Evolutionary conservation across 208 protist genomes (phyloP).

Genomic region (Acanthamoeba sp.): DNA sequence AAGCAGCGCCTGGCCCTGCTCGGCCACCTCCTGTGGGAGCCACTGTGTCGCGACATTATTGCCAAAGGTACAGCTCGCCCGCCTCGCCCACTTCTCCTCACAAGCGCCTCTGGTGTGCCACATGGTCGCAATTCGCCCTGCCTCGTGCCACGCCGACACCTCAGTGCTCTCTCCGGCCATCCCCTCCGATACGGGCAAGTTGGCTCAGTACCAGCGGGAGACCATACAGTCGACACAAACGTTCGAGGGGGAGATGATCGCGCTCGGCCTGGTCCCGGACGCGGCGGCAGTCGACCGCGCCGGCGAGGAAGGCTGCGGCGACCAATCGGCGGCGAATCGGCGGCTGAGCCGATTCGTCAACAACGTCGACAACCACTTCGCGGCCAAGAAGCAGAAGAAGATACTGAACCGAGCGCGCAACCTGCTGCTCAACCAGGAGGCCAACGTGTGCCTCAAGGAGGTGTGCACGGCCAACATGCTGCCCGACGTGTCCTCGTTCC

Average conservation of each 20-base stretch:
- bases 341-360: constrained; percentile 50
- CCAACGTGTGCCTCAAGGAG: constrained; percentile 60
- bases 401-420: constrained; percentile 13
- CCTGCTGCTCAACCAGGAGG: constrained; percentile 55
- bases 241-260: constrained; percentile 41
- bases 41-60: constrained; percentile 22
- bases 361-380: constrained; percentile 71
- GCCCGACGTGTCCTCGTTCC: constrained; percentile 56
- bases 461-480: constrained; percentile 14
- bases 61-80: background rate
- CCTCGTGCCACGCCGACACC: background rate
- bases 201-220: constrained; percentile 36
- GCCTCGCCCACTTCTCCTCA: background rate
- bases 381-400: constrained; percentile 56
- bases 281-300: background rate
- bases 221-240: background rate
- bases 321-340: background rate
- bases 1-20: background rate
- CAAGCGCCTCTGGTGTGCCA: no score
- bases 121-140: background rate
- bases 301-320: background rate
- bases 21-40: constrained; percentile 8
- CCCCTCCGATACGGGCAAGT: constrained; percentile 24
- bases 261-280: background rate
- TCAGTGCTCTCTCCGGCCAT: constrained; percentile 58